Base-by-base conservation (phyloP, 331 rosid species). In the Erythrophleum ivorense region DNA sequence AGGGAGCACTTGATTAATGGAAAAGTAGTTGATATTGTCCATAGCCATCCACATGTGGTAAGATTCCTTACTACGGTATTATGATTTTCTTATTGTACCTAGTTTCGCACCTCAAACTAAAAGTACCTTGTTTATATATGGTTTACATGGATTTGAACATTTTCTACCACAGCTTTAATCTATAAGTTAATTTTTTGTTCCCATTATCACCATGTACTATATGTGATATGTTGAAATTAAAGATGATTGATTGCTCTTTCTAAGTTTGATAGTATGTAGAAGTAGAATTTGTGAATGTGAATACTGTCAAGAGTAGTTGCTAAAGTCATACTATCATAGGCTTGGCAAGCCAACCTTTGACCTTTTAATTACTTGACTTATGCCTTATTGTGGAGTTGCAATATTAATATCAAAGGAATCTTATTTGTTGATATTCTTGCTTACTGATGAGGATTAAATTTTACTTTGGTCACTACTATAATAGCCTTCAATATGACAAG, bases 1-100 rank as follows among this genome's bases (percentile, higher is more conserved):
- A 92, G 98, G 98, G 98, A 94, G 88, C 95, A 90, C 87, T 86
- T 94, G 86, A 92, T 84, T 85, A 94, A 92, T 85, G 95, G 90
- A 54, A 80, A 85, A 81, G 98, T 97, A 55, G 98, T 92, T 72
- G 98, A 92, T 50, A 92, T 94, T 82, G 98, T 94, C 75, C 90
- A 87, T 64, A 87, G 82, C 73, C 83, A 83, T 88, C 94, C 98
- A 15, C 95, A 73, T 5, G 89, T 87, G 0, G 98, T 94, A 87
- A 83, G 89, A 80, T 82, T 83, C 19, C 80, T 71, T 62, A 41
- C 50, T 46, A 53, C 78, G 64, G 52, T 41, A 73, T 50, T 63
- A 64, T 65, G 14, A 9, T 54, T 40, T 31, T 53, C 79, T 58
- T 75, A 10, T 45, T 19, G 53, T 29, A 43, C 72, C 14, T 55